Evolutionary conservation across 148 eudicot genomes (phyloP).

Genomic region (Rhododendron henanense): DNA sequence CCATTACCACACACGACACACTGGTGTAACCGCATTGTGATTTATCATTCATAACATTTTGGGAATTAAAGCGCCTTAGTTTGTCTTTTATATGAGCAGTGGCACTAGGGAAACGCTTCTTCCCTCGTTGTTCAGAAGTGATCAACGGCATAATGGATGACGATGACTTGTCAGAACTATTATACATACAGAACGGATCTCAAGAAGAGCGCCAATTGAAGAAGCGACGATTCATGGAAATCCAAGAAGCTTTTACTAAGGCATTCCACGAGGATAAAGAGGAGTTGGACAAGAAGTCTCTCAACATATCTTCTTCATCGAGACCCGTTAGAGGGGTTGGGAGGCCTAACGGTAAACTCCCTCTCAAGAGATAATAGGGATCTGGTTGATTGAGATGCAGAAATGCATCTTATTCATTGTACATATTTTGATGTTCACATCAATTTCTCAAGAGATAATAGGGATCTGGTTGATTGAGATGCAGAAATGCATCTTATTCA

Average conservation of each 20-base stretch:
- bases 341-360: slow-evolving; percentile 28
- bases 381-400: too few species aligned
- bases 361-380: slow-evolving; percentile 22
- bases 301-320: slow-evolving; percentile 46
- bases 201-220: slow-evolving; percentile 59
- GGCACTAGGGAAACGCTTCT: slow-evolving; percentile 78
- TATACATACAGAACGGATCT: slow-evolving; percentile 35
- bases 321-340: slow-evolving; percentile 22
- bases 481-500: too few species aligned
- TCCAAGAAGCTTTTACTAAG: slow-evolving; percentile 49
- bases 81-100: slow-evolving; percentile 36
- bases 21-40: background rate
- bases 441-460: too few species aligned
- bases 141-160: slow-evolving; percentile 67
- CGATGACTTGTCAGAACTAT: slow-evolving; percentile 52
- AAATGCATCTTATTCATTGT: too few species aligned
- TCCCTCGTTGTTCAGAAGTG: slow-evolving; percentile 84
- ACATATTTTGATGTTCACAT: too few species aligned
- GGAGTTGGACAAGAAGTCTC: slow-evolving; percentile 35
- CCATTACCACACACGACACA: background rate
- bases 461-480: too few species aligned
- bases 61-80: background rate
- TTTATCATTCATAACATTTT: background rate
- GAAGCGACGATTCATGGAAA: slow-evolving; percentile 49
- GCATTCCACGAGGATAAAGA: slow-evolving; percentile 65